Base-by-base conservation (phyloP, 495 filamentous ascomycete species). In the Trichocladium antarcticum region DNA sequence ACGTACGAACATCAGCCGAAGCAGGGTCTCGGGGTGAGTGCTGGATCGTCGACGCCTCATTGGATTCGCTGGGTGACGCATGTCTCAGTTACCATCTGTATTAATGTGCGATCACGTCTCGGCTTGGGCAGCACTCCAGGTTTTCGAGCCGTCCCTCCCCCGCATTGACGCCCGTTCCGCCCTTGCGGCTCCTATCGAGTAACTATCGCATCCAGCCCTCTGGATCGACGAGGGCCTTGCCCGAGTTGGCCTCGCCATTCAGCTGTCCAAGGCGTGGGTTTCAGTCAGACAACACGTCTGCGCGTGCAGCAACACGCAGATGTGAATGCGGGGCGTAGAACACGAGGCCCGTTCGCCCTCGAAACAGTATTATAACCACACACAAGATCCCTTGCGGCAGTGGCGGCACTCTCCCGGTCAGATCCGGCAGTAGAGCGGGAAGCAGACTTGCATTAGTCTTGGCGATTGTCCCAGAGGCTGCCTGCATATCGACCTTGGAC, bases 21-120 rank as follows among this genome's bases (percentile, higher is more conserved):
- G 5, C 3, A 32, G 12, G 42, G 11, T 11, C 14, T 36, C 19
- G 14, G 34, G 20, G n/a, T 21, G 32, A 14, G 19, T 42, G 39
- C 47, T 39, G 39, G 38, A 49, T 49, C 47, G 38, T 14, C 47
- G 16, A 6, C 32, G 20, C 31, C 47, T 21, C 34, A 49, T 37
- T 43, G 38, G 47, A 29, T 10, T 35, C 47, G 39, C 41, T 36
- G n/a, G 32, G 16, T 32, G 21, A 42, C 47, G 39, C 39, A 42
- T 42, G 47, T 49, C 38, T 49, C 39, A 49, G 15, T 28, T 28
- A 3, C 17, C 22, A 14, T 17, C 29, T 6, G 14, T 28, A 24
- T 37, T 17, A 20, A 36, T 42, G 37, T 34, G 37, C 4, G 29
- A 28, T 28, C 37, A 38, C 31, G 35, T 32, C 28, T 27, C 5